A percentile compares a stretch with the other conserved stretches of the same genome.
These are phyloP conservation scores for Flaveria brownii DNA, from an alignment of 129 eudicot species.

Conservation along the genomic window DNA sequence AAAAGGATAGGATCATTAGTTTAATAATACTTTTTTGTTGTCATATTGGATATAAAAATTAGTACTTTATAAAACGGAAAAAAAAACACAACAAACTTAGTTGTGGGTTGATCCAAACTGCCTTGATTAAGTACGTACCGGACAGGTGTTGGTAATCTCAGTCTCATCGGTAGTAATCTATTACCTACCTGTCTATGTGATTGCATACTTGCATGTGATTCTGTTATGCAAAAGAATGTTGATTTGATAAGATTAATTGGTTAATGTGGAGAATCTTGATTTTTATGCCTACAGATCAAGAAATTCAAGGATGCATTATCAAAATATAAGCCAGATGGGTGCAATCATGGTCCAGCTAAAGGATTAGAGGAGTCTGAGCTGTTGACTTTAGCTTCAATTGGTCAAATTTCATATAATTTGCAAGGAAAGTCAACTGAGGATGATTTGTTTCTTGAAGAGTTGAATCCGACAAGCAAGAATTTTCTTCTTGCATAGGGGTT, in stretches of 20 bases:
- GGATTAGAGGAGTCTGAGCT: constrained; percentile 84
- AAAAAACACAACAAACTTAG: not conserved
- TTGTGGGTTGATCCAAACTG: not conserved
- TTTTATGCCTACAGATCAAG: constrained; percentile 64
- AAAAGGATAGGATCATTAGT: not conserved
- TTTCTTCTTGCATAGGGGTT: constrained; percentile 44
- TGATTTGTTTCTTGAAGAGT: constrained; percentile 41
- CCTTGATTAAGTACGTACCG: no score
- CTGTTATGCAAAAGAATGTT: not conserved
- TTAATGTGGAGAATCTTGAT: constrained; percentile 24
- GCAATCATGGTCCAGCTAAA: constrained; percentile 64
- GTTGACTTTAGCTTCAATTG: constrained; percentile 64
- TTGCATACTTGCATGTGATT: not conserved
- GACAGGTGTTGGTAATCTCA: no score
- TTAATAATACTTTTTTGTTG: not conserved
- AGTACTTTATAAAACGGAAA: not conserved
- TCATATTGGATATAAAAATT: not conserved
- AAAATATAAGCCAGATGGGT: constrained; percentile 55
- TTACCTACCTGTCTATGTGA: no score
- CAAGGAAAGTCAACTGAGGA: constrained; percentile 27
- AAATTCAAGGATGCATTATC: constrained; percentile 86
- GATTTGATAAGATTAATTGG: constrained; percentile 14
- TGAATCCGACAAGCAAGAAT: constrained; percentile 33
- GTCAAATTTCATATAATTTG: constrained; percentile 46
- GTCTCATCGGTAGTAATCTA: no score